phyloP scores from a whole-genome alignment of 2,329 filamentous ascomycete genomes.

The Aspergillus alliaceus region DNA sequence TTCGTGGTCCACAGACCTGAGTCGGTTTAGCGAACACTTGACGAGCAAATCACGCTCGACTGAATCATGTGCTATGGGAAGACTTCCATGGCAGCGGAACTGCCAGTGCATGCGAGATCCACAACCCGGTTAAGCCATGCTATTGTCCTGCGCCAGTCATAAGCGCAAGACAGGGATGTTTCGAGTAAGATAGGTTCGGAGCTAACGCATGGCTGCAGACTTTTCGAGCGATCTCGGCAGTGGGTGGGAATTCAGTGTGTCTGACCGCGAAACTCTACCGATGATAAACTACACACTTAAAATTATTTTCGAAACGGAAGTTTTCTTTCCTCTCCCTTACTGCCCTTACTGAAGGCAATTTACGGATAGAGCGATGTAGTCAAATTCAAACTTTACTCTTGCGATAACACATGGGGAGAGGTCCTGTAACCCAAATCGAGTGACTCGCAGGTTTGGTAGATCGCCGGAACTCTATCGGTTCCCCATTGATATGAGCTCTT shows the following conservation, averaged over 20 bases:
- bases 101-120: slow-evolving; percentile 4
- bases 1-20: not conserved
- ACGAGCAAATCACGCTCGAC: not conserved
- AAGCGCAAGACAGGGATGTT: slow-evolving; percentile 7
- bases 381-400: not conserved
- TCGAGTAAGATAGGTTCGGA: slow-evolving; percentile 7
- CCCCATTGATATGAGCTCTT: not conserved
- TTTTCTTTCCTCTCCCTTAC: too few species aligned
- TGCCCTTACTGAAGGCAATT: too few species aligned
- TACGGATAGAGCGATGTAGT: not conserved
- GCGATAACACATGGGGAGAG: not conserved
- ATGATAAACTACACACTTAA: slow-evolving; percentile 2
- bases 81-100: not conserved
- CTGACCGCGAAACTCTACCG: not conserved
- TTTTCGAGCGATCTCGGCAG: not conserved
- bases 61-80: not conserved
- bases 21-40: not conserved
- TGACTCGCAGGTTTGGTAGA: not conserved
- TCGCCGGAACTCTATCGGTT: not conserved
- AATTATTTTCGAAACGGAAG: not conserved
- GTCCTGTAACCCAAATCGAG: not conserved
- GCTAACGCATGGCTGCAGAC: slow-evolving; percentile 12
- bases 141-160: slow-evolving; percentile 5
- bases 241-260: not conserved
- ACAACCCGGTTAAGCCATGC: slow-evolving; percentile 8